phyloP scores from a whole-genome alignment of 2,329 filamentous ascomycete genomes.

The Fusarium chaquense region DNA sequence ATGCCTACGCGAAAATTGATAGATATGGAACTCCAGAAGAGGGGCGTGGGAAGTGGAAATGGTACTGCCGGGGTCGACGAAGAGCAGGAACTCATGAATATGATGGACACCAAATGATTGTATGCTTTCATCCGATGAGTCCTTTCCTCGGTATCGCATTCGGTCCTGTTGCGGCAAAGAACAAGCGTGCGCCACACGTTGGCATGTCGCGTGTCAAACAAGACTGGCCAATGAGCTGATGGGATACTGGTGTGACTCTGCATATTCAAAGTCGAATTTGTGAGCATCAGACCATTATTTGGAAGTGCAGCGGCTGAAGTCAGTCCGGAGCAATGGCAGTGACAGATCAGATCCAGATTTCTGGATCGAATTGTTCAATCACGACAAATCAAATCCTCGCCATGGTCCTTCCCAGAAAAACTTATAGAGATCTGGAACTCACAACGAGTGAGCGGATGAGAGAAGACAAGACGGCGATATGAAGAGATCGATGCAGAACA shows the following conservation, averaged over 20 bases:
- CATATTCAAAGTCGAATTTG: constrained; percentile 10
- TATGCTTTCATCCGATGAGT: constrained; percentile 5
- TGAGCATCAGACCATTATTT: constrained; percentile 42
- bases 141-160: constrained; percentile 17
- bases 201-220: constrained; percentile 31
- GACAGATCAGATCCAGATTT: constrained; percentile 5
- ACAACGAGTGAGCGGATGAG: constrained; percentile 13
- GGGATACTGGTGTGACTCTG: constrained; percentile 10
- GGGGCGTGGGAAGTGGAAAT: constrained; percentile 55
- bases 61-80: constrained; percentile 51
- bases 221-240: constrained; percentile 31
- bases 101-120: constrained; percentile 51
- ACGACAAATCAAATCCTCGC: constrained; percentile 2
- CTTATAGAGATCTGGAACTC: constrained; percentile 24
- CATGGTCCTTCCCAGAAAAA: constrained; percentile 8
- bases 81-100: constrained; percentile 60
- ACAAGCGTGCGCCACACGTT: constrained; percentile 15
- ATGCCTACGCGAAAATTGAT: constrained; percentile 71
- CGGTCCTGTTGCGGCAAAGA: constrained; percentile 15
- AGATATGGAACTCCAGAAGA: constrained; percentile 69
- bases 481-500: constrained; percentile 5
- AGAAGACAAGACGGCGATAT: constrained; percentile 10
- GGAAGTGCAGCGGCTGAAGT: constrained; percentile 7
- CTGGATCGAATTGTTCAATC: constrained; percentile 11
- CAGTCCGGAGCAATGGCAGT: constrained; percentile 12